These are phyloP conservation scores for Cladosporium sp. DNA, from an alignment of 2,329 filamentous ascomycete species.

Conservation along the genomic window DNA sequence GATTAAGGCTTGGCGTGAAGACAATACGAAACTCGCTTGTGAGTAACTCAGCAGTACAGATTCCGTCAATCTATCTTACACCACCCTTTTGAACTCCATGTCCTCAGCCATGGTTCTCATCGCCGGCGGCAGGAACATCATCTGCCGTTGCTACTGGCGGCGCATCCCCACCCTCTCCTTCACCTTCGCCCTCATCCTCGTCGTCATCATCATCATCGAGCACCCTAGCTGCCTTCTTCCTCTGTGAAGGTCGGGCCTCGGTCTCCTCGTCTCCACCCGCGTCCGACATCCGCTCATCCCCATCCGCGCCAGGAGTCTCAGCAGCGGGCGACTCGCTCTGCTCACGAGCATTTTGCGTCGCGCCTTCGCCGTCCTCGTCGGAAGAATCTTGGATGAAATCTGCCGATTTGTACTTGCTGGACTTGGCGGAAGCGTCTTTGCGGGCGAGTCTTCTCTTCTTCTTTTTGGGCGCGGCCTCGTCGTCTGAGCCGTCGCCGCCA, in stretches of 20 bases:
- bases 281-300: slow-evolving; percentile 24
- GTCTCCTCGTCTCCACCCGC: slow-evolving; percentile 14
- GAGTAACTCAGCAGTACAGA: too few relatives aligned
- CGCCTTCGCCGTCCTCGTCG: slow-evolving; percentile 41
- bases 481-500: slow-evolving; percentile 43
- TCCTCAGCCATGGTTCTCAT: background rate
- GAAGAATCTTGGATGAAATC: slow-evolving; percentile 78
- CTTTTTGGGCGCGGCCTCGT: slow-evolving; percentile 53
- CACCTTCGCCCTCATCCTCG: slow-evolving; percentile 26
- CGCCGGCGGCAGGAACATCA: slow-evolving; percentile 11
- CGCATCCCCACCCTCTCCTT: background rate
- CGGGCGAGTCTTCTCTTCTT: slow-evolving; percentile 57
- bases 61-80: slow-evolving; percentile 8
- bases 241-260: slow-evolving; percentile 14
- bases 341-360: slow-evolving; percentile 5
- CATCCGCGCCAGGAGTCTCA: slow-evolving; percentile 23
- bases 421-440: slow-evolving; percentile 37
- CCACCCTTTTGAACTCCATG: background rate
- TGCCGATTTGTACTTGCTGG: slow-evolving; percentile 71
- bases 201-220: slow-evolving; percentile 32
- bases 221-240: slow-evolving; percentile 27
- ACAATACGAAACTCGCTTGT: too few relatives aligned
- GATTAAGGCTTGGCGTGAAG: too few relatives aligned
- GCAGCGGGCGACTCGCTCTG: slow-evolving; percentile 14
- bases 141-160: slow-evolving; percentile 3